Conservation (phyloP, 352 stramenopile species). For the Globisporangium nagaii region DNA sequence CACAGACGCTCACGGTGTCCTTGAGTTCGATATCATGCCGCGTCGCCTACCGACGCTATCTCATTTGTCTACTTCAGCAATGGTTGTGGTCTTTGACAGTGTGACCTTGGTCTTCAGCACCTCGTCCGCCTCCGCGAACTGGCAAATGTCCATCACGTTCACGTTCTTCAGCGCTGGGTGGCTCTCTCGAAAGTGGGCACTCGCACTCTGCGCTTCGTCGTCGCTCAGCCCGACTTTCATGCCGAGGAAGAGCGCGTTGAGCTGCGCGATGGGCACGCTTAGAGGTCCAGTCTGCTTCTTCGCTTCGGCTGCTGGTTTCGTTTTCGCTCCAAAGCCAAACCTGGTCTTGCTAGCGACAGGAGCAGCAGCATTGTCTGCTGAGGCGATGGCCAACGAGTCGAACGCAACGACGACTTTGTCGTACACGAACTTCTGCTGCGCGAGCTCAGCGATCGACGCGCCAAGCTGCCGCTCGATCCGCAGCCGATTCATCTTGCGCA, state of each 20-base stretch:
- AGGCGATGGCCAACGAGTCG: conserved; percentile 24
- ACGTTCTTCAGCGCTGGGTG: conserved; percentile 36
- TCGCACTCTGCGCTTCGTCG: conserved; percentile 20
- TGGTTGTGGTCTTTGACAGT: not conserved
- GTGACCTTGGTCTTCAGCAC: conserved; percentile 16
- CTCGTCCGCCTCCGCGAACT: conserved; percentile 35
- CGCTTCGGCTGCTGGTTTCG: not conserved
- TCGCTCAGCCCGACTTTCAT: conserved; percentile 29
- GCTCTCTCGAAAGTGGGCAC: conserved; percentile 26
- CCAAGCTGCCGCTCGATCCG: conserved; percentile 46
- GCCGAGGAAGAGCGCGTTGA: conserved; percentile 35
- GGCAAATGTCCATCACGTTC: conserved; percentile 63
- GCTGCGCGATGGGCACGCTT: conserved; percentile 34
- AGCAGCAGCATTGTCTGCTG: not conserved
- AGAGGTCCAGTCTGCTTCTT: conserved; percentile 9
- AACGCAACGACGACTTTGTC: conserved; percentile 40
- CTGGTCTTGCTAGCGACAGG: conserved; percentile 18
- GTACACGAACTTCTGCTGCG: conserved; percentile 40
- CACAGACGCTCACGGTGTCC: too few relatives aligned
- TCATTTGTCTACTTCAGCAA: not conserved
- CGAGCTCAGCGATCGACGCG: conserved; percentile 37
- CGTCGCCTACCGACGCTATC: too few relatives aligned
- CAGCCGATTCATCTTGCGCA: conserved; percentile 39
- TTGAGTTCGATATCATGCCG: too few relatives aligned
- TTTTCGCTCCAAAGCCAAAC: not conserved